Evolutionary conservation across 2,329 filamentous ascomycete genomes (phyloP), one percentile per base, ranked within the genome.

Genomic region (Neopestalotiopsis rosae): DNA sequence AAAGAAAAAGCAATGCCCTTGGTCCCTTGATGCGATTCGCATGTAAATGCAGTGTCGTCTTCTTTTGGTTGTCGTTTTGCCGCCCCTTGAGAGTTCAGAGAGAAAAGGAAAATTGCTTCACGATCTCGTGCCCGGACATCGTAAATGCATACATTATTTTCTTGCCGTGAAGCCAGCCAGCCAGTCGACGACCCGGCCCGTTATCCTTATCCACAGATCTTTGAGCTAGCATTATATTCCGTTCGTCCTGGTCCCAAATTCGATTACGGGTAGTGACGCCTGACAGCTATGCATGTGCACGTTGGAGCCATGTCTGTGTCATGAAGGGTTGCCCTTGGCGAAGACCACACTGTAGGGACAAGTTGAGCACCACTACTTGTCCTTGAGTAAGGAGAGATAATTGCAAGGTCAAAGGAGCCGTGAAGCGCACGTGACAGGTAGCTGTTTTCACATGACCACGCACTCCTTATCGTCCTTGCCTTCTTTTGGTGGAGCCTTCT

Each of bases 381-480:
- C 34, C 34, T 6, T 38, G 34, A 10, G 34, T 10, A 38, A 38
- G 6, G 34, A 38, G 10, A 10, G 34, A 7, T 38, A 38, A 38
- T 38, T 10, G 34, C 10, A 10, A 38, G 34, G 34, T 3, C 34
- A 10, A 38, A 7, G 10, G 6, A 38, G 24, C 10, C 10, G 34
- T 17, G n/a, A 52, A 52, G 20, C n/a, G 45, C 45, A 52, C 4
- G 4, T 52, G 4, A 52, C 17, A 20, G 45, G 20, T 7, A 10
- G 45, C 45, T 24, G 45, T 17, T 7, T 52, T 84, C 78, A 90
- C 88, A 90, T 90, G 72, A 90, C 82, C 68, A 86, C 78, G 75
- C 88, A 90, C 66, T 88, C 86, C 78, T 87, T 88, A 69, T 89
- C 86, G 68, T 87, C 84, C 14, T 62, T 83, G 34, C 72, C 78